Evolutionary conservation across 148 eudicot genomes (phyloP), one percentile per base, ranked within the genome.

Genomic region (Diospyros kaki): DNA sequence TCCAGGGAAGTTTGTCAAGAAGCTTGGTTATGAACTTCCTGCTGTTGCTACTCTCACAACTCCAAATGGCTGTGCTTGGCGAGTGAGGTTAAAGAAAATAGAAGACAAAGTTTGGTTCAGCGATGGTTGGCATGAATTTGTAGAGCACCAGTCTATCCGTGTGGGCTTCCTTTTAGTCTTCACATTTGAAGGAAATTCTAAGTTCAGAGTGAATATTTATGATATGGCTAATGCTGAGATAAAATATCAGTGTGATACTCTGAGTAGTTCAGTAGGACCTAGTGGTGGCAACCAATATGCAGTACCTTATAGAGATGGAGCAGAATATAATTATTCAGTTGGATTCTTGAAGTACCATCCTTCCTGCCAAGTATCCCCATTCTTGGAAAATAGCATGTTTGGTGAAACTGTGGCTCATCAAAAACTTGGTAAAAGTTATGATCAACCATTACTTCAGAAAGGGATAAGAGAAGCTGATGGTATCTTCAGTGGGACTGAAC

Each of bases 121-220:
- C n/a, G 61, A 85, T 39, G 90, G 88, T 58, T 85, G 84, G 84
- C 65, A 76, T 6, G 80, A 86, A 0, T 88, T 88, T 65, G 68
- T 81, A 13, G 69, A 81, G 18, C 73, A 75, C 53, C 83, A 79
- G 56, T 83, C 81, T 58, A 75, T 88, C 39, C 76, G 75, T 0
- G 75, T 54, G 68, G 81, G 81, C 13, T 81, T 73, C 78, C 81
- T 84, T 69, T 42, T 88, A 73, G 6, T 86, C 58, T 86, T 88
- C 73, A 76, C 58, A 8, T 88, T 84, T 69, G 79, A 74, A 13
- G 88, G 87, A 53, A 78, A 79, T 65, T 66, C 80, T 46, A 70
- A 60, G 9, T 88, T 88, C 55, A 69, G 55, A 12, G 88, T 88
- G 9, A 77, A 73, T 58, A 81, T 88, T 9, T 88, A 78, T 51